Evolutionary conservation across 75 land plant genomes (phyloP).

Genomic region (Chamaecyparis obtusa): DNA sequence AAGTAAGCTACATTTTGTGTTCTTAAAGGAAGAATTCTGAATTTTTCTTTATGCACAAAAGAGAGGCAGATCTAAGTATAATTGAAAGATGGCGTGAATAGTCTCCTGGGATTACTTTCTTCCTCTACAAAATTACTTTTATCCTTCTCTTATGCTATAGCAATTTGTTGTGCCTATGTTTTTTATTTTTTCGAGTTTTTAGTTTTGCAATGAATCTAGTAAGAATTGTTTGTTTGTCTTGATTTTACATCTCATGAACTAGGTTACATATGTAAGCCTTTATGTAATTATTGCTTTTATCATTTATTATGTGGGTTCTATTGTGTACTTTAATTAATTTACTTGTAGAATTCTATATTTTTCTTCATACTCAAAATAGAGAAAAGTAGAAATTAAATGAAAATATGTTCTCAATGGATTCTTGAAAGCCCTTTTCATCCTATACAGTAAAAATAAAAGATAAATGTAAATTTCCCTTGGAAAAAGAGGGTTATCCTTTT

Average conservation of each 20-base stretch:
- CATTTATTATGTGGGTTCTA: not conserved
- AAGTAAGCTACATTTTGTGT: not conserved
- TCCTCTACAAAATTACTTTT: not conserved
- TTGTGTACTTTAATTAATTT: not conserved
- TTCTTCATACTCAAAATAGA: not conserved
- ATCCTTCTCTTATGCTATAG: not conserved
- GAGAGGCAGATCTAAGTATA: not conserved
- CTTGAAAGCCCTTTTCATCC: not conserved
- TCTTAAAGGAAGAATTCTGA: not conserved
- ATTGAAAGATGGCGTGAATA: not conserved
- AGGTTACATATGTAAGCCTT: not conserved
- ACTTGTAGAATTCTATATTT: not conserved
- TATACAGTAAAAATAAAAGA: not conserved
- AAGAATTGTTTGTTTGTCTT: not conserved
- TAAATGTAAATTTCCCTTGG: not conserved
- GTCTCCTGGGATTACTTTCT: not conserved
- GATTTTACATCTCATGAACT: not conserved
- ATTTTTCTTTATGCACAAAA: not conserved
- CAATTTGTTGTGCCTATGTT: not conserved
- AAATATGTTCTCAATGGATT: not conserved
- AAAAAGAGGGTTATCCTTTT: not conserved
- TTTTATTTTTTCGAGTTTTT: no score
- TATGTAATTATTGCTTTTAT: not conserved
- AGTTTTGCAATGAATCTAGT: no score
- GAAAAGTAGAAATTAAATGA: not conserved